These are phyloP conservation scores for Cladosporium cucumerinum DNA, from an alignment of 2,329 filamentous ascomycete species.

Conservation along the genomic window DNA sequence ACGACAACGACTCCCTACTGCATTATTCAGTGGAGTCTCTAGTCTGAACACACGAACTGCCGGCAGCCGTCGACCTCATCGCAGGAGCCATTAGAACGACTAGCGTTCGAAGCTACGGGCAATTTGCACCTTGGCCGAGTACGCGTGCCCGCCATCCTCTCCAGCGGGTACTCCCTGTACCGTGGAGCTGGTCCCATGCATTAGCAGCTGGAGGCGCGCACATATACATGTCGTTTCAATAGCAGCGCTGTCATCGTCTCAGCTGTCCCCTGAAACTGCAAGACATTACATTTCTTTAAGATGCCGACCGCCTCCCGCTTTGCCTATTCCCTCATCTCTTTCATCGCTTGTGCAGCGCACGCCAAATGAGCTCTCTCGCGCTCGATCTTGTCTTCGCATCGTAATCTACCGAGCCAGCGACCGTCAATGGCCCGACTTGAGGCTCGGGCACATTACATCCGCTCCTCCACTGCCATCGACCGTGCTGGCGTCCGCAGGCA, in stretches of 20 bases:
- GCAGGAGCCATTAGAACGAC: conserved; percentile 4
- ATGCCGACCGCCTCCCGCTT: conserved; percentile 10
- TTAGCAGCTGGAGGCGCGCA: background rate
- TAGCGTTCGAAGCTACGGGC: conserved; percentile 2
- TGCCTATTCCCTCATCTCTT: conserved; percentile 9
- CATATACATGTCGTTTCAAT: conserved; percentile 11
- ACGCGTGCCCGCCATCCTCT: conserved; percentile 1
- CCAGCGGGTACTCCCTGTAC: conserved; percentile 1
- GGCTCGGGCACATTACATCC: conserved; percentile 4
- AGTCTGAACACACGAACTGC: conserved; percentile 1
- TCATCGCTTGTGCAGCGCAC: conserved; percentile 9
- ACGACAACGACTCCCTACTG: background rate
- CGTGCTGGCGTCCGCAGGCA: conserved; percentile 5
- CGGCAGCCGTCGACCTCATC: conserved; percentile 11
- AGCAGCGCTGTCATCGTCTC: conserved; percentile 10
- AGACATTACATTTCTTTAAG: conserved; percentile 13
- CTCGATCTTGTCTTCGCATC: background rate
- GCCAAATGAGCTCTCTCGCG: conserved; percentile 3
- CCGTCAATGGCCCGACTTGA: conserved; percentile 2
- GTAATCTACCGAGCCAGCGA: background rate
- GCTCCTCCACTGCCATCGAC: conserved; percentile 4
- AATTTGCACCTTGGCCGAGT: conserved; percentile 9
- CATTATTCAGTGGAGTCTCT: conserved; percentile 11
- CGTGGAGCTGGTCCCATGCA: conserved; percentile 11
- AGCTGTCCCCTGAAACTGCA: background rate